Evolutionary conservation across 129 eudicot species (phyloP).

Genomic region (Flaveria ramosissima): DNA sequence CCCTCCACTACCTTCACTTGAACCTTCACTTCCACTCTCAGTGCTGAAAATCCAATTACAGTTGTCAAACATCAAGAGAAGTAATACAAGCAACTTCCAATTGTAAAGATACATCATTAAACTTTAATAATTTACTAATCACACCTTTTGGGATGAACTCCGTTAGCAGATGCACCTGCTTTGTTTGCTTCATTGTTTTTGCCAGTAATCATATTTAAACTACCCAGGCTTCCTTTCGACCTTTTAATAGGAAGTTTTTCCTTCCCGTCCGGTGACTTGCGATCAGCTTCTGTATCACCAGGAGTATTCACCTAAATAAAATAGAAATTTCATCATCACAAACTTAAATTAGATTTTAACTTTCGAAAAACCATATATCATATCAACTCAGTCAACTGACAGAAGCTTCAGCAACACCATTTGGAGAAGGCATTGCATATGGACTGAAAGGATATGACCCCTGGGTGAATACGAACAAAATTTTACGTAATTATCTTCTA

Average conservation of each 20-base stretch:
- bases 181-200: conserved; percentile 68
- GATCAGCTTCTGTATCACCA: conserved; percentile 65
- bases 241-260: conserved; percentile 97
- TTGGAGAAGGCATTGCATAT: conserved; percentile 88
- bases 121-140: not conserved
- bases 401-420: conserved; percentile 89
- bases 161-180: conserved; percentile 79
- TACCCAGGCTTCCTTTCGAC: conserved; percentile 91
- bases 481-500: not conserved
- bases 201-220: conserved; percentile 93
- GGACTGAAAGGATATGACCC: conserved; percentile 97
- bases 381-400: conserved; percentile 52
- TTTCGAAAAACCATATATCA: not conserved
- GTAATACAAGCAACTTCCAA: not conserved
- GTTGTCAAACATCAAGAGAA: not conserved
- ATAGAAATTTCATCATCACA: conserved; percentile 17
- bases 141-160: conserved; percentile 86
- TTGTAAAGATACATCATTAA: conserved; percentile 1
- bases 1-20: conserved; percentile 96
- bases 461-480: conserved; percentile 38
- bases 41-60: conserved; percentile 53
- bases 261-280: conserved; percentile 81
- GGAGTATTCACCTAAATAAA: conserved; percentile 63
- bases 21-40: conserved; percentile 92
- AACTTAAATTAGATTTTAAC: not conserved